Base-by-base conservation (phyloP, 345 rosid genomes). In the Sisymbrium altissimum region DNA sequence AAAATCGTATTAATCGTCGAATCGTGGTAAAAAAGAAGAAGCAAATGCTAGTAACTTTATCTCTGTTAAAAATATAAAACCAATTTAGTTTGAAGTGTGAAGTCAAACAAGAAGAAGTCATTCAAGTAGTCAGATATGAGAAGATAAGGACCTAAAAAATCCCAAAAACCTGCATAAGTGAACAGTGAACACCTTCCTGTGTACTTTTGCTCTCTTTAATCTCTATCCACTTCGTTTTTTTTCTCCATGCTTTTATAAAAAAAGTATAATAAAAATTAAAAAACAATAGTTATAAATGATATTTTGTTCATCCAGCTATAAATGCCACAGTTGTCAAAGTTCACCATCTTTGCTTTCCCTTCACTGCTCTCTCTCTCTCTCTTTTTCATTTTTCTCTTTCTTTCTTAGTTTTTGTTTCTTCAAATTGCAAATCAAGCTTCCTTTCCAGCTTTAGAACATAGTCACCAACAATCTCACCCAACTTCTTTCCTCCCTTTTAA, bases 401-500 rank as follows among this genome's bases (percentile, higher is more conserved):
- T 75, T 30, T 78, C 52, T 75, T 69, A 72, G 56, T 55, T 49
- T 65, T 73, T 80, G 81, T 86, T 88, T 85, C 90, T 89, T 86
- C 89, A 91, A 68, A 80, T 89, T 91, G 93, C 89, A 89, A 85
- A 89, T 84, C 75, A 87, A 89, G 92, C 87, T 83, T 88, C 71
- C 87, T 84, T 89, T 84, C 85, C 86, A 81, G 82, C 90, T 81
- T 79, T 79, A 62, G 48, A 71, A 58, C 78, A 69, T 50, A 83
- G 82, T 84, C 86, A 83, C 93, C 90, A 82, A 85, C 84, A 84
- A 79, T 81, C 83, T 66, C 71, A 70, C 84, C 89, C 81, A 77
- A 77, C 77, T 75, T 21, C 46, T 71, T 50, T 15, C 38, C 69
- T 32, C 39, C 13, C 12, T 27, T 19, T 25, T n/a, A 50, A 19